A percentile compares a stretch with the other conserved stretches of the same genome.
Evolutionary conservation across 352 stramenopile genomes (phyloP).

Genomic region (Phytophthora pinifolia): DNA sequence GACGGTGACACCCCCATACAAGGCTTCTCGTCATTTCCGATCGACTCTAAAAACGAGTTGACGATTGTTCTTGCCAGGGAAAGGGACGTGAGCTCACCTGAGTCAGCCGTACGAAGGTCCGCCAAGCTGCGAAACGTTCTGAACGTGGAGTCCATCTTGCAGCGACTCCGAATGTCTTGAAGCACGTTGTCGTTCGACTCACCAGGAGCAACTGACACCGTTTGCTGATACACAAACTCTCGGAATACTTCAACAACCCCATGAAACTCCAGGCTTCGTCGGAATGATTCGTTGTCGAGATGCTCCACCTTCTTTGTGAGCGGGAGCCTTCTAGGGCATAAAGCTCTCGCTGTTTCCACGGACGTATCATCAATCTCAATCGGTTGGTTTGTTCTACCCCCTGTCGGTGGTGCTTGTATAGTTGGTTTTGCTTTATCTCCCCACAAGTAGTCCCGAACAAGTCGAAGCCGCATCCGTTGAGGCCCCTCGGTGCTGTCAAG

Average conservation of each 20-base stretch:
- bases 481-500: constrained; percentile 57
- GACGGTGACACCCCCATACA: constrained; percentile 20
- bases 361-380: not conserved
- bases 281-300: constrained; percentile 24
- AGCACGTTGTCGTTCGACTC: constrained; percentile 3
- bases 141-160: constrained; percentile 23
- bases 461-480: constrained; percentile 47
- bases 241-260: constrained; percentile 54
- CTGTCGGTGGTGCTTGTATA: not conserved
- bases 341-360: not conserved
- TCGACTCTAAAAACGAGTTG: constrained; percentile 16
- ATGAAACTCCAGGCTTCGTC: constrained; percentile 48
- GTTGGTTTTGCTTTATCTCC: constrained; percentile 2
- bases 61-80: constrained; percentile 26
- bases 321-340: not conserved
- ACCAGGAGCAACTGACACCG: too few species aligned
- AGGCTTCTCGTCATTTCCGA: not conserved
- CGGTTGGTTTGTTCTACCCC: not conserved
- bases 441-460: constrained; percentile 38
- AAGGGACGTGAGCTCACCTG: not conserved
- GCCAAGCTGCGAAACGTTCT: constrained; percentile 6
- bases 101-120: not conserved
- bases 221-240: constrained; percentile 25
- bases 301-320: not conserved
- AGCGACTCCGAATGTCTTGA: constrained; percentile 19